These are phyloP conservation scores for Pseudocercospora eumusae DNA, from an alignment of 2,329 filamentous ascomycete genomes.

Conservation along the genomic window DNA sequence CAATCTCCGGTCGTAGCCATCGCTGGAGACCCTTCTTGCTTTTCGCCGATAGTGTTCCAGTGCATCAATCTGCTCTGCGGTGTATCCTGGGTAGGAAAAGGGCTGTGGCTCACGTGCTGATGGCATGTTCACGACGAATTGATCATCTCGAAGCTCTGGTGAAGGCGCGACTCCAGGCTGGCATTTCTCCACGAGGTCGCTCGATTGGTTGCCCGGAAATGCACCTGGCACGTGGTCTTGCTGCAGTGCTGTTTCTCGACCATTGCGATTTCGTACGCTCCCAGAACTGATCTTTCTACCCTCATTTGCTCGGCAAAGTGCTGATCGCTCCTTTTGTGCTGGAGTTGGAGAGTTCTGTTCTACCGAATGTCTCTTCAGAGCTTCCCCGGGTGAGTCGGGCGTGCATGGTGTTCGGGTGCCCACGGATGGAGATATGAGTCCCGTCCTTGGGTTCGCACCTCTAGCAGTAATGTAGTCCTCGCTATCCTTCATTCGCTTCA, in stretches of 20 bases:
- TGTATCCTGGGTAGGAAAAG: slow-evolving; percentile 36
- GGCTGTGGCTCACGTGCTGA: slow-evolving; percentile 40
- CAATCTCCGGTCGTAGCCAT: slow-evolving; percentile 33
- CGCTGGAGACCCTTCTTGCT: slow-evolving; percentile 31
- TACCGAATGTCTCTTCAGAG: slow-evolving; percentile 22
- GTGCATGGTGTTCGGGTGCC: slow-evolving; percentile 33
- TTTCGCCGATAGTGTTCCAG: slow-evolving; percentile 37
- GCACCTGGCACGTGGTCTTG: slow-evolving; percentile 2
- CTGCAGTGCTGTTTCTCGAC: neutral
- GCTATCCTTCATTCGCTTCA: slow-evolving; percentile 39
- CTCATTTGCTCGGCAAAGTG: slow-evolving; percentile 31
- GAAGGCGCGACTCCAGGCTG: slow-evolving; percentile 5
- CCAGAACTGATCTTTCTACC: slow-evolving; percentile 32
- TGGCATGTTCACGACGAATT: slow-evolving; percentile 40
- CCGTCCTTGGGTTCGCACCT: slow-evolving; percentile 40
- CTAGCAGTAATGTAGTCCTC: slow-evolving; percentile 42
- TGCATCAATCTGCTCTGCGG: slow-evolving; percentile 36
- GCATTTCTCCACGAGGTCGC: neutral
- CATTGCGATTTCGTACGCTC: slow-evolving; percentile 5
- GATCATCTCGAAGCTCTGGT: slow-evolving; percentile 25
- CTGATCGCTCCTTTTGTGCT: slow-evolving; percentile 18
- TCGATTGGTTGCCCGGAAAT: neutral
- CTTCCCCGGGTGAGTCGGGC: slow-evolving; percentile 36
- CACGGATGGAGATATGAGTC: slow-evolving; percentile 39
- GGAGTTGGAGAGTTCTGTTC: slow-evolving; percentile 29